Evolutionary conservation across 169 alveolate genomes (phyloP).

Genomic region (Miamiensis avidus): DNA sequence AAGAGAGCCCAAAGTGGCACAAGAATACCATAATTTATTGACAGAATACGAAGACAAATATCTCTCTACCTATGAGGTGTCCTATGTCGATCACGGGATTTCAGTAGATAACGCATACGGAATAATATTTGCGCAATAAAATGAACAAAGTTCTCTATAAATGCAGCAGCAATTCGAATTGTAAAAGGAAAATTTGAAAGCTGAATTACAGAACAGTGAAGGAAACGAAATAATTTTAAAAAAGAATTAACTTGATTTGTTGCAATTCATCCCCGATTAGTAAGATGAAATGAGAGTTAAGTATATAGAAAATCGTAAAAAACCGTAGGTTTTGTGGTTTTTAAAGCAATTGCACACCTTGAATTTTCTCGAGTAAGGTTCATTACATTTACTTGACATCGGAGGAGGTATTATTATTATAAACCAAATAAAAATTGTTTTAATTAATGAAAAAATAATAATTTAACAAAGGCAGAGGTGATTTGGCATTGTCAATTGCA

Average conservation of each 20-base stretch:
- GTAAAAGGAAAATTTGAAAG: too few species aligned
- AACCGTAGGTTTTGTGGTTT: background rate
- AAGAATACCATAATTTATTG: background rate
- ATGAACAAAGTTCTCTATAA: too few species aligned
- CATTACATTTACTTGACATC: background rate
- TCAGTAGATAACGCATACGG: too few species aligned
- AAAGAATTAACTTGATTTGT: background rate
- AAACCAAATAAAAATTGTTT: background rate
- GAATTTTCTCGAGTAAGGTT: too few species aligned
- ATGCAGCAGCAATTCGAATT: too few species aligned
- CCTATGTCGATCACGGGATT: background rate
- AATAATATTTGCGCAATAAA: too few species aligned
- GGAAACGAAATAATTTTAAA: too few species aligned
- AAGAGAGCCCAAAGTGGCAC: background rate
- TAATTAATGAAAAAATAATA: too few species aligned
- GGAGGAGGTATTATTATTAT: background rate
- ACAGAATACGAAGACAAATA: background rate
- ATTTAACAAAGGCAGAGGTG: background rate
- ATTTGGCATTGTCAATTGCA: background rate
- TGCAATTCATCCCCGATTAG: background rate
- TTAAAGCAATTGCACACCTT: background rate
- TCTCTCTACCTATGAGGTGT: background rate
- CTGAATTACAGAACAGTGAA: too few species aligned
- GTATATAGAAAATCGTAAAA: background rate
- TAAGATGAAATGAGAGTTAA: background rate